phyloP scores from a whole-genome alignment of 1,139 yeast genomes.

The Suhomyces terraborum region DNA sequence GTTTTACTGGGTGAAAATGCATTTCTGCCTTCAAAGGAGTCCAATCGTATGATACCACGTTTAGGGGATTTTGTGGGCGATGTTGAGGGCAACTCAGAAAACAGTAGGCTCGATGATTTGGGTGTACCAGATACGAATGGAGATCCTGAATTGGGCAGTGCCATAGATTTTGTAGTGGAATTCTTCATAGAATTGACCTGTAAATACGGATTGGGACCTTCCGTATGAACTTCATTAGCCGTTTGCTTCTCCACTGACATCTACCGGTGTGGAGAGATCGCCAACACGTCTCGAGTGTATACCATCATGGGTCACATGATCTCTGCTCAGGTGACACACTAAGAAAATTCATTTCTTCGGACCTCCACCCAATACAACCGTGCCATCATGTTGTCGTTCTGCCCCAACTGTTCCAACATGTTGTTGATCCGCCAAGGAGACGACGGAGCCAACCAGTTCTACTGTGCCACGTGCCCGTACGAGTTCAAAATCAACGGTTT shows the following conservation, averaged over 20 bases:
- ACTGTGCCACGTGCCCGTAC: conserved; percentile 93
- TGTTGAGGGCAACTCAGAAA: conserved; percentile 3
- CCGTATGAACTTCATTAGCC: background rate
- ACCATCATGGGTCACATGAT: background rate
- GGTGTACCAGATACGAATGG: conserved; percentile 2
- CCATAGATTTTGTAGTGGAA: background rate
- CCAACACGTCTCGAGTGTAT: background rate
- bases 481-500: conserved; percentile 84
- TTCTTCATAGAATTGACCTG: too few relatives aligned
- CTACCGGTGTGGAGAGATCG: background rate
- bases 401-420: conserved; percentile 94
- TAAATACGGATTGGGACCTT: too few relatives aligned
- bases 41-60: conserved; percentile 25
- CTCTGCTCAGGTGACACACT: background rate
- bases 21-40: conserved; percentile 8
- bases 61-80: conserved; percentile 24
- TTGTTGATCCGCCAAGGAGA: conserved; percentile 53
- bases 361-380: too few relatives aligned
- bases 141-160: background rate
- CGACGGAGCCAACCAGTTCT: conserved; percentile 55
- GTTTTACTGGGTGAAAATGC: conserved; percentile 34
- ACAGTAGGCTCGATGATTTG: background rate
- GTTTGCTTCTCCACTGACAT: background rate
- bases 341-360: background rate
- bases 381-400: conserved; percentile 80